Base-by-base conservation (phyloP, 179 eudicot species). In the Silene vulgaris region DNA sequence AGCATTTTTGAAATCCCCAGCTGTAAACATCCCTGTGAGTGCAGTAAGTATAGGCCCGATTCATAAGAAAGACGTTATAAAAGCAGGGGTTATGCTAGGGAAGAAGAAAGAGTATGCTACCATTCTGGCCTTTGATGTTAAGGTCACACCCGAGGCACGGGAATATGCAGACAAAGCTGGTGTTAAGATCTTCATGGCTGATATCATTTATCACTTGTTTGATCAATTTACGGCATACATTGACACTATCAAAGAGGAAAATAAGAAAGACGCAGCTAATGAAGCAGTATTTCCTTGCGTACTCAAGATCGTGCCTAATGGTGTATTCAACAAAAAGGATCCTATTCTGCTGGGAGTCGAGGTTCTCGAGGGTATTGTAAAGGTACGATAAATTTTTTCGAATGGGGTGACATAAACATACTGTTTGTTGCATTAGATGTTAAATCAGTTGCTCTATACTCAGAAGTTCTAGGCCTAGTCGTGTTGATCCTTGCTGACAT, bases 31-130 rank as follows among this genome's bases (percentile, higher is more conserved):
- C 79, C 98, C 98, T 79, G 98, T 92, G 66, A 90, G 96, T 90
- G 94, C 91, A 61, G 91, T 92, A 66, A 84, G 95, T 83, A 92
- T 92, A 77, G 97, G 99, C 19, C 97, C 97, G 28, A 95, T 94
- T 54, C 96, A 92, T 73, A 90, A 92, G 78, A 95, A 92, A 80
- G 99, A 95, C 84, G 97, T 95, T 69, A 89, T 89, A 95, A 90
- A 85, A 82, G 99, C 99, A n/a, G 90, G 99, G 77, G 96, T 95
- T 28, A 95, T 95, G 98, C 93, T 94, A 67, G 98, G 90, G 86
- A 95, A 92, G 91, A 95, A 87, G 81, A 95, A 90, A 75, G 98
- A 94, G 84, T 94, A 81, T 80, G 97, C 94, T 11, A 89, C 98
- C 7, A 92, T 94, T 11, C 82, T 94, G 81, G 97, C 98, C 60